Base-by-base conservation (phyloP, 2,329 filamentous ascomycete genomes). In the Thelonectria rubi region DNA sequence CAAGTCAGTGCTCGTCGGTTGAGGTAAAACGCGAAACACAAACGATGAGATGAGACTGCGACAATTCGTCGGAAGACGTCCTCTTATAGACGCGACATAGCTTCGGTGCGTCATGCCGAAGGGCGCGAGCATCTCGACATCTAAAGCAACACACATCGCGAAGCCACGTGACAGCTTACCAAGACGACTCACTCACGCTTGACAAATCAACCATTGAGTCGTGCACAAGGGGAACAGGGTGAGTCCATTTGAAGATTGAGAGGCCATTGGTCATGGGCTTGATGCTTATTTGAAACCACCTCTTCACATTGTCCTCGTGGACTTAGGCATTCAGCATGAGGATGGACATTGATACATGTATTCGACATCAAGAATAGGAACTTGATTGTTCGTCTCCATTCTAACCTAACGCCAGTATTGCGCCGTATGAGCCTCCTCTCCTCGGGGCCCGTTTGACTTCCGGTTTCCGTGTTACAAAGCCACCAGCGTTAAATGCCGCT, bases 101-200 rank as follows among this genome's bases (percentile, higher is more conserved):
- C n/a, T 11, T 17, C 24, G n/a, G 62, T 66, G 57, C 43, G 60
- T 63, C 56, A 63, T 50, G 26, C 63, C 50, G 55, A 70, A 71
- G 59, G 67, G 69, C 69, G 69, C 61, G 52, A 51, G 42, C 51
- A 55, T 58, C 53, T 54, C 65, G 55, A 72, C 58, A 71, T 72
- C 70, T 18, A 73, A 57, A 73, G 70, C 69, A 72, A 72, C 69
- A 71, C 69, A 52, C 53, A 70, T 70, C 70, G 58, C 69, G 66
- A 65, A 57, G 62, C 73, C 70, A 73, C 70, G 70, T 73, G 70
- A 72, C 66, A n/a, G 14, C 17, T 18, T 49, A 10, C 26, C 15
- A 24, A 49, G 30, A 20, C 32, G 37, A 32, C 20, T n/a, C 15
- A 30, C 7, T 43, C 15, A 39, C 34, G 21, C 15, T 50, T 55